A percentile compares a stretch with the other conserved stretches of the same genome.
phyloP scores from a whole-genome alignment of 2,329 filamentous ascomycete species.

The Cladosporium sp. region DNA sequence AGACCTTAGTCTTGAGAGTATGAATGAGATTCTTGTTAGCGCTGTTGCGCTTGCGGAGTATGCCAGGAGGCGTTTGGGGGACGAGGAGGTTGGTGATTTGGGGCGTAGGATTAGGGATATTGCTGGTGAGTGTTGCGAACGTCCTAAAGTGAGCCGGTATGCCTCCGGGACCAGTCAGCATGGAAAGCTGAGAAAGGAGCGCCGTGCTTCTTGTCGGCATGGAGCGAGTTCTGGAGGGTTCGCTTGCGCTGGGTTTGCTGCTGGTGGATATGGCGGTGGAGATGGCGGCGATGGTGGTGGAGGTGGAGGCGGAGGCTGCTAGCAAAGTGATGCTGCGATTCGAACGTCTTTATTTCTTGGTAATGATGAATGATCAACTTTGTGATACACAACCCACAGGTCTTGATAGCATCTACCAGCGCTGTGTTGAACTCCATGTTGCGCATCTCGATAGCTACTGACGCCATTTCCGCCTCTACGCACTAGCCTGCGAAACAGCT shows the following conservation, averaged over 20 bases:
- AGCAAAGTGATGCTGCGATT: background rate
- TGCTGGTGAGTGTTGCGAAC: background rate
- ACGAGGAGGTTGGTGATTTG: background rate
- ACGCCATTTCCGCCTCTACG: background rate
- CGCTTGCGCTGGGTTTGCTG: background rate
- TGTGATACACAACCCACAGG: background rate
- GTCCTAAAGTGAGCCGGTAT: background rate
- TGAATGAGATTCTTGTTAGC: conserved; percentile 27
- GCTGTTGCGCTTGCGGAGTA: conserved; percentile 30
- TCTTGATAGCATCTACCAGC: background rate
- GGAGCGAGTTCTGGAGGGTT: background rate
- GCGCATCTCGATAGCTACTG: too few relatives aligned
- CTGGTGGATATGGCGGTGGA: conserved; percentile 1
- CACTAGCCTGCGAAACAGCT: background rate
- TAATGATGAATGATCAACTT: background rate
- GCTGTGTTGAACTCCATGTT: background rate
- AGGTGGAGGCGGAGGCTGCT: conserved; percentile 25
- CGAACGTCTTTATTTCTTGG: background rate
- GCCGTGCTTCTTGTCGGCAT: background rate
- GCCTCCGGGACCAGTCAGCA: background rate
- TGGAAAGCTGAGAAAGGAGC: background rate
- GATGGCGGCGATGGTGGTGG: conserved; percentile 22
- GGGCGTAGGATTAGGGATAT: background rate
- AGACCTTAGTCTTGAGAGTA: conserved; percentile 22
- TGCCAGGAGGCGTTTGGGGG: conserved; percentile 18